Percentiles rank a stretch among this genome's conserved stretches.
phyloP scores from a whole-genome alignment of 345 rosid genomes.

The Streptanthus diversifolius region DNA sequence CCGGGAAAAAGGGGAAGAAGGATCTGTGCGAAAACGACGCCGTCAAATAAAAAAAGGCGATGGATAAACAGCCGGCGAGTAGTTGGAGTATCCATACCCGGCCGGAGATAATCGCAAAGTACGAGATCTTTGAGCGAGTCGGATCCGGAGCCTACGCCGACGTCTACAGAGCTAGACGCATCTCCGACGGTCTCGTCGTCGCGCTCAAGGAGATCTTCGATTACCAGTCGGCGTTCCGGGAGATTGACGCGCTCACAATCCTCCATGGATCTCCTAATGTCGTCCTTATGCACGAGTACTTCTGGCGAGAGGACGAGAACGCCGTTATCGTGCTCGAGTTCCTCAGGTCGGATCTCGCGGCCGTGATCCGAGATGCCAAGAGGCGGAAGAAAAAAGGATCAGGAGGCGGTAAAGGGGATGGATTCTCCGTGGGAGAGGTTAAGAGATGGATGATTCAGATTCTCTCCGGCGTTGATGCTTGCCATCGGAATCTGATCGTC shows the following conservation, averaged over 20 bases:
- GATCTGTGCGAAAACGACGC: background rate
- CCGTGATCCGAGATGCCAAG: constrained; percentile 59
- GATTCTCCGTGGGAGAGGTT: constrained; percentile 50
- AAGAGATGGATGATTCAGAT: constrained; percentile 98
- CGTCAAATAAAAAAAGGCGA: constrained; percentile 4
- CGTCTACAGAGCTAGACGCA: constrained; percentile 77
- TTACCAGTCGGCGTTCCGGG: constrained; percentile 88
- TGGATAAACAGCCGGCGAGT: constrained; percentile 56
- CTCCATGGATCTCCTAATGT: constrained; percentile 73
- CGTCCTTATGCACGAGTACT: constrained; percentile 76
- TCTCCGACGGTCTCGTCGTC: constrained; percentile 61
- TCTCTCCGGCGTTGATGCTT: constrained; percentile 63
- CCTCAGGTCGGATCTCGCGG: constrained; percentile 64
- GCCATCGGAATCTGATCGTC: constrained; percentile 73
- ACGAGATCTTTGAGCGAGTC: constrained; percentile 75
- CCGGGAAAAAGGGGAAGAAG: background rate
- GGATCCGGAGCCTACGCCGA: constrained; percentile 95
- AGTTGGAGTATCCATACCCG: constrained; percentile 99
- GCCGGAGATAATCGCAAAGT: constrained; percentile 74
- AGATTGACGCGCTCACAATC: constrained; percentile 77
- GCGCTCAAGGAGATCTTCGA: constrained; percentile 97
- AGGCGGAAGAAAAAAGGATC: constrained; percentile 36
- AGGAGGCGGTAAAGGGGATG: constrained; percentile 24
- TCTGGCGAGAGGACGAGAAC: constrained; percentile 95
- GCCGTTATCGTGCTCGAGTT: constrained; percentile 91